Evolutionary conservation across 148 eudicot species (phyloP).

Genomic region (Fagopyrum homotropicum): DNA sequence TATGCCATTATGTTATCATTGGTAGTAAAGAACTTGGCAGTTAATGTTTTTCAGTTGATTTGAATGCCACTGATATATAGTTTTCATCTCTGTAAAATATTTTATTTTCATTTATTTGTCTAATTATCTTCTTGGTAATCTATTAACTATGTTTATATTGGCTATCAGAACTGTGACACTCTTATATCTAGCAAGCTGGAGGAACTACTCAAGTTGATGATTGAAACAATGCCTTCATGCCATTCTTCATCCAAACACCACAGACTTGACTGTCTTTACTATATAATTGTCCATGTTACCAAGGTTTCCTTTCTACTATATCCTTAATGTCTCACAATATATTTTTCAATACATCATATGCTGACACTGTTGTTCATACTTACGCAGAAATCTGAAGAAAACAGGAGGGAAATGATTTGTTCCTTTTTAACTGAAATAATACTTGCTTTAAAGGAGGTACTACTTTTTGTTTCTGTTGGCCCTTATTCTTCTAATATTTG

Average conservation of each 20-base stretch:
- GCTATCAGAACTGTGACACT: constrained; percentile 45
- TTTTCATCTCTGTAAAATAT: background rate
- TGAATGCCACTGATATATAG: background rate
- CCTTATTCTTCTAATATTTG: background rate
- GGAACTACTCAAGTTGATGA: constrained; percentile 62
- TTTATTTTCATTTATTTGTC: background rate
- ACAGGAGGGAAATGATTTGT: constrained; percentile 35
- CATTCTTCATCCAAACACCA: constrained; percentile 93
- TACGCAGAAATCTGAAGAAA: constrained; percentile 54
- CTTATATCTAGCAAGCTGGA: constrained; percentile 55
- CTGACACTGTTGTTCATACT: background rate
- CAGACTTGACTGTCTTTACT: constrained; percentile 86
- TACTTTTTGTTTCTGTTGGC: background rate
- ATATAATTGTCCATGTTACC: constrained; percentile 53
- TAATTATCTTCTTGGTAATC: background rate
- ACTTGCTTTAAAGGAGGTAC: constrained; percentile 94
- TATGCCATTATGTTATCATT: background rate
- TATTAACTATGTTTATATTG: background rate
- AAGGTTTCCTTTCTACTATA: constrained; percentile 37
- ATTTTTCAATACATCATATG: background rate
- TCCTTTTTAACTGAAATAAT: constrained; percentile 83
- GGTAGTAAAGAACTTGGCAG: background rate
- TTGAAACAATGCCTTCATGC: constrained; percentile 64
- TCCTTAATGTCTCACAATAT: background rate
- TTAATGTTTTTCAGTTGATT: background rate